Base-by-base conservation (phyloP, 805 yeast genomes). In the Yamadazyma kitorensis region DNA sequence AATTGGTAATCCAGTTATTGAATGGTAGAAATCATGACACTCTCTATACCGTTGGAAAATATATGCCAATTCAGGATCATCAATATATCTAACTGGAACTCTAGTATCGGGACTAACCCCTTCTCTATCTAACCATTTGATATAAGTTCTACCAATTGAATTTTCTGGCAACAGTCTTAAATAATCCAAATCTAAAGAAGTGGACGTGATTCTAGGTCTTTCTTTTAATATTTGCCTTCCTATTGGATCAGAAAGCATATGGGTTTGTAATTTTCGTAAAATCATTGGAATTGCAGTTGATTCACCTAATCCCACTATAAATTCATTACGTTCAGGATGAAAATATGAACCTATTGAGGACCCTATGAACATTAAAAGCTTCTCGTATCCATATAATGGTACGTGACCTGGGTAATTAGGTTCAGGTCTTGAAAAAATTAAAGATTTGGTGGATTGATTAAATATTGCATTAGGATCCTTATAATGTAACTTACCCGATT, bases 1-100 rank as follows among this genome's bases (percentile, higher is more conserved):
- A 29, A 89, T 85, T 0, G 98, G 98, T 32, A 86, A 69, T 11
- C 94, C 91, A 0, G 94, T 83, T 18, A 93, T 70, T 1, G 98
- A 86, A 54, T 93, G 98, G 54, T 88, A 91, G 52, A 93, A 93
- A 54, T 93, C 98, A 52, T 93, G 98, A 54, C 96, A 89, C 55
- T 93, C 98, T 34, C 98, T 75, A 55, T 91, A 93, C 48, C 98
- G 68, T 56, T 87, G 94, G 68, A 80, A 87, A n/a, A 91, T 82
- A 53, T 82, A 93, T 1, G 96, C 96, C 45, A 86, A 74, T 50
- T 87, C 94, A 27, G 86, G 89, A 53, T 93, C 88, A 43, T 86
- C 89, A 27, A 93, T 86, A 59, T 77, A 93, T 40, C 77, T 78
- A 7, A 93, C 98, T 1, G 87, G 82, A 2, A 82, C 88, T 48